Evolutionary conservation across 164 flowering plant species (phyloP), one percentile per base, ranked within the genome.

Genomic region (Magnolia kwangsiensis): DNA sequence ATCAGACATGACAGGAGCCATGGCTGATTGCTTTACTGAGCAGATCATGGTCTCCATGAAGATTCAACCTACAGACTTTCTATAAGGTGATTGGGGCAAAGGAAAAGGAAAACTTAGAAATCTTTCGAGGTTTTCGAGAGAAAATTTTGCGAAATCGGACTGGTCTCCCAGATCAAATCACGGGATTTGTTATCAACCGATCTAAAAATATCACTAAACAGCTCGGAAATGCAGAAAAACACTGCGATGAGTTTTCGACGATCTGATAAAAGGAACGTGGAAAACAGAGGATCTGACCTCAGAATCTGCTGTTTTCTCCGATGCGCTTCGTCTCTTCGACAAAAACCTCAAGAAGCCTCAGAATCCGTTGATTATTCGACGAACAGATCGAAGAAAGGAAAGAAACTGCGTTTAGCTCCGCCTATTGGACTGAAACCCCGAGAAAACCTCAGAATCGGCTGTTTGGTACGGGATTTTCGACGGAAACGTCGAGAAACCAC

Each of bases 1-100:
- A 71, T 74, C 81, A 21, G 81, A 65, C 11, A 51, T 74, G 4
- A 77, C 67, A n/a, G 77, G 16, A 64, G 81, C 49, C 66, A 72
- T 13, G 0, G 71, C 31, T 0, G 84, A 64, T 71, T 80, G 85
- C 74, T 75, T 82, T 27, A 79, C 69, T 4, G 83, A 77, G 78
- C 70, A 81, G 64, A 81, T 84, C 86, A 82, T 83, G 24, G 59
- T 64, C 65, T n/a, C 23, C 10, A 5, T 6, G 20, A 7, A 14
- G 29, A 11, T 74, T 71, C 59, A 14, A 64, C 37, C 1, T 23
- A 50, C 5, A 14, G 67, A 73, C 9, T 20, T 64, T 64, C 67
- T 11, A 64, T 14, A 4, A 37, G 45, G 7, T 37, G 45, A 37
- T 37, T 37, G 45, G 45, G 45, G 45, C 45, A 37, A 37, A 37